Conservation (phyloP, 2,329 filamentous ascomycete genomes). For the Fusarium euwallaceae region DNA sequence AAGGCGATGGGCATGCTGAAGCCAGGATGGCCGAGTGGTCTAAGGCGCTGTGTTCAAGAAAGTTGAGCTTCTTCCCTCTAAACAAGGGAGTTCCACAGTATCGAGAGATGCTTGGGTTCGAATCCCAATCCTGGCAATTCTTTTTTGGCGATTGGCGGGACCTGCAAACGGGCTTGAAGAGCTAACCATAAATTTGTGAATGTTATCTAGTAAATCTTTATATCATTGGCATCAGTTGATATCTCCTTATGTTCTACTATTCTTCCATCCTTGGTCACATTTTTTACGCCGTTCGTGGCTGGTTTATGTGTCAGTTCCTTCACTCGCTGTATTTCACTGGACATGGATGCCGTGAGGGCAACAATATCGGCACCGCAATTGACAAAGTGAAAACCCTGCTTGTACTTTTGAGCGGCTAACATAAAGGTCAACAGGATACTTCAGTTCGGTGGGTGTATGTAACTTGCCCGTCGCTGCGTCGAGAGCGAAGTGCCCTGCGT, state of each 20-base stretch:
- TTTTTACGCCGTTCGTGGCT: background rate
- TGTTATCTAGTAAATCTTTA: background rate
- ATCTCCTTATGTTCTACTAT: background rate
- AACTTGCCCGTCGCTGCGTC: background rate
- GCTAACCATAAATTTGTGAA: background rate
- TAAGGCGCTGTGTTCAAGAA: conserved; percentile 4
- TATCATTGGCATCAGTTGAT: background rate
- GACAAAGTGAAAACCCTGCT: conserved; percentile 9
- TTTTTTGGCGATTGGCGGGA: background rate
- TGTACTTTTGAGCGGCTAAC: background rate
- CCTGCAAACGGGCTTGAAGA: too few species aligned
- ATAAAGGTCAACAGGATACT: background rate
- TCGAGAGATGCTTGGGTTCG: conserved; percentile 3
- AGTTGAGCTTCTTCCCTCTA: conserved; percentile 1
- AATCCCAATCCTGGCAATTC: background rate
- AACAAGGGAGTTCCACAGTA: conserved; percentile 1
- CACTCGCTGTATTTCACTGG: background rate
- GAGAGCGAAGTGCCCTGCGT: conserved; percentile 8
- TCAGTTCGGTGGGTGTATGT: background rate
- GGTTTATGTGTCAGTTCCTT: background rate
- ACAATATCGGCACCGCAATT: conserved; percentile 10
- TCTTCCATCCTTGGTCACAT: background rate
- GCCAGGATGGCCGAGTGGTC: conserved; percentile 3
- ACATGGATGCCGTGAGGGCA: background rate
- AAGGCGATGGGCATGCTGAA: background rate